A percentile compares a stretch with the other conserved stretches of the same genome.
These are phyloP conservation scores for Salvia rosmarinus DNA, from an alignment of 257 asterid species.

Conservation along the genomic window DNA sequence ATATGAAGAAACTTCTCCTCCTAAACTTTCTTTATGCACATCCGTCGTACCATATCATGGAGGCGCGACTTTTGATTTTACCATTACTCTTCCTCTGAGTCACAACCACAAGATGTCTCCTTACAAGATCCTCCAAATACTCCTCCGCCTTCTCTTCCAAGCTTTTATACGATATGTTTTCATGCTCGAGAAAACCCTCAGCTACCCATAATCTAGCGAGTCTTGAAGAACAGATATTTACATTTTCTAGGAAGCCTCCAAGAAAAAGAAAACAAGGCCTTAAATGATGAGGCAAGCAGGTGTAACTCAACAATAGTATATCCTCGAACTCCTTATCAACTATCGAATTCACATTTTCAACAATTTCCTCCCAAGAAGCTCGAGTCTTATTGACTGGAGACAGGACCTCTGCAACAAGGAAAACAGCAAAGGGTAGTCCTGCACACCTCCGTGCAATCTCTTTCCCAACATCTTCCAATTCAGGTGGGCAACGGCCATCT, in stretches of 20 bases:
- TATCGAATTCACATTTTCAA: background rate
- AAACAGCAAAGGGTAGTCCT: background rate
- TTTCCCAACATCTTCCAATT: background rate
- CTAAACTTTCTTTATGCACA: background rate
- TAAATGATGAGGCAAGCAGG: background rate
- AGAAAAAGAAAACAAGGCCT: background rate
- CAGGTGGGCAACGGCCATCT: background rate
- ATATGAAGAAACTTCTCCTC: background rate
- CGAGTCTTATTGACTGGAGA: too few relatives aligned
- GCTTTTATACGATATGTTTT: background rate
- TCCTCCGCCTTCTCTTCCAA: conserved; percentile 1
- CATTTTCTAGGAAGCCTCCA: background rate
- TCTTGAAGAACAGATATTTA: background rate
- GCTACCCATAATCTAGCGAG: background rate
- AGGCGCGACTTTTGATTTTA: background rate
- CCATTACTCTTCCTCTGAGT: background rate
- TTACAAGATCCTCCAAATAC: background rate
- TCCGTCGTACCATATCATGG: background rate
- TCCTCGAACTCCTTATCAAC: background rate
- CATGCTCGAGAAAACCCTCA: background rate
- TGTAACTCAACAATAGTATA: background rate
- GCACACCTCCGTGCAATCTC: conserved; percentile 7
- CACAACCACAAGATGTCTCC: background rate
- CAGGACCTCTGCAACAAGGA: background rate
- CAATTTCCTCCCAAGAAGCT: conserved; percentile 1